A percentile compares a stretch with the other conserved stretches of the same genome.
phyloP scores from a whole-genome alignment of 177 flowering plant genomes.

The Vitis hybrid region DNA sequence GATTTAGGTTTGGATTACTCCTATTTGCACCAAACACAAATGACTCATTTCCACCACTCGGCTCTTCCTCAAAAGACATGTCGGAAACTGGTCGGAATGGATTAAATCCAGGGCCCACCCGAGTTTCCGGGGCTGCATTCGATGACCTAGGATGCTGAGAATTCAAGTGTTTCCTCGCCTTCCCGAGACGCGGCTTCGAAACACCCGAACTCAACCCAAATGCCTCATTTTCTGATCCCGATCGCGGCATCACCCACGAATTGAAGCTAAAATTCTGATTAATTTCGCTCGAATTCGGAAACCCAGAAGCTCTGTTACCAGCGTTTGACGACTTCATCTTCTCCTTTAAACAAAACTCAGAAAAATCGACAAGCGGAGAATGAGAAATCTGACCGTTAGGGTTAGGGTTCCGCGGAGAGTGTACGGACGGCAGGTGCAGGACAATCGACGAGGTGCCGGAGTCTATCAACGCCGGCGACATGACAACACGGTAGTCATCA shows the following conservation, averaged over 20 bases:
- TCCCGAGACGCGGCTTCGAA: slow-evolving; percentile 40
- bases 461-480: slow-evolving; percentile 26
- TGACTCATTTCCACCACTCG: slow-evolving; percentile 16
- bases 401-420: neutral
- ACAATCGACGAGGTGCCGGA: slow-evolving; percentile 5
- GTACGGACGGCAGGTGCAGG: neutral
- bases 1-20: slow-evolving; percentile 13
- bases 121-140: neutral
- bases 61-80: neutral
- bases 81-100: slow-evolving; percentile 25
- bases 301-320: slow-evolving; percentile 19
- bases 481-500: slow-evolving; percentile 16
- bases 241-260: slow-evolving; percentile 12
- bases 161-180: slow-evolving; percentile 29
- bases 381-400: slow-evolving; percentile 25
- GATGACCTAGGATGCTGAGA: slow-evolving; percentile 18
- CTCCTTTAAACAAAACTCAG: neutral
- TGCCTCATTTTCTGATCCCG: slow-evolving; percentile 9
- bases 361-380: neutral
- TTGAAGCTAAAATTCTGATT: slow-evolving; percentile 21
- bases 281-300: slow-evolving; percentile 6
- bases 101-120: slow-evolving; percentile 20
- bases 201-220: slow-evolving; percentile 12
- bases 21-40: slow-evolving; percentile 37
- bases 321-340: slow-evolving; percentile 24